Evolutionary conservation across 177 flowering plant species (phyloP).

Genomic region (Vitis hybrid): DNA sequence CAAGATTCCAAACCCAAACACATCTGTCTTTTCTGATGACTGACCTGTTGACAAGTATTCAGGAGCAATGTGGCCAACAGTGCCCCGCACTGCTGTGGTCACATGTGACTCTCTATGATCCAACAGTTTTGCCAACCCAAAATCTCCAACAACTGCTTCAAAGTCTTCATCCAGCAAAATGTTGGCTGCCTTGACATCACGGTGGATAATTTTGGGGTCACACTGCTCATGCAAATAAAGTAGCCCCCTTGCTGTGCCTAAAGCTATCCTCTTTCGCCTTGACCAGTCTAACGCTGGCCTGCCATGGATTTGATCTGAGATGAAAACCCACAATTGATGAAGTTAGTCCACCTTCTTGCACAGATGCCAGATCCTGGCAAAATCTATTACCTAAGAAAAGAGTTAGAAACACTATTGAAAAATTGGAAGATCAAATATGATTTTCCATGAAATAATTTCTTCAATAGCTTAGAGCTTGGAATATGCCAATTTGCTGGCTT

Average conservation of each 20-base stretch:
- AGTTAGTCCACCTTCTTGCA: not conserved
- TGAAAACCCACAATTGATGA: not conserved
- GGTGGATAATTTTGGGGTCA: slow-evolving; percentile 94
- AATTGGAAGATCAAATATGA: not conserved
- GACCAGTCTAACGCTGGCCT: slow-evolving; percentile 87
- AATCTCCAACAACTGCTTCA: slow-evolving; percentile 98
- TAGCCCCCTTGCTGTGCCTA: slow-evolving; percentile 93
- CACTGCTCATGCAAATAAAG: slow-evolving; percentile 92
- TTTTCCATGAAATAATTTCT: too few relatives aligned
- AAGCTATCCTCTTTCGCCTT: slow-evolving; percentile 74
- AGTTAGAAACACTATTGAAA: not conserved
- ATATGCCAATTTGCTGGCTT: not conserved
- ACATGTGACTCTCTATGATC: slow-evolving; percentile 96
- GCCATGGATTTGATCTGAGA: slow-evolving; percentile 63
- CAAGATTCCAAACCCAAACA: slow-evolving; percentile 93
- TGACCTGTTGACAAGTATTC: slow-evolving; percentile 96
- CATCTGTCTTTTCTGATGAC: slow-evolving; percentile 98
- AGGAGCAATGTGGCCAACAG: slow-evolving; percentile 98
- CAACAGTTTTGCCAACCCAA: slow-evolving; percentile 94
- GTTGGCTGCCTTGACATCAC: slow-evolving; percentile 98
- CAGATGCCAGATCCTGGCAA: not conserved
- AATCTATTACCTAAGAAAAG: not conserved
- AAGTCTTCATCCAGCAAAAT: slow-evolving; percentile 89
- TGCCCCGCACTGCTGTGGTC: slow-evolving; percentile 97
- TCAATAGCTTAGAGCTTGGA: not conserved